phyloP scores from a whole-genome alignment of 1,284 basidiomycete genomes.

The Trametes sp. region DNA sequence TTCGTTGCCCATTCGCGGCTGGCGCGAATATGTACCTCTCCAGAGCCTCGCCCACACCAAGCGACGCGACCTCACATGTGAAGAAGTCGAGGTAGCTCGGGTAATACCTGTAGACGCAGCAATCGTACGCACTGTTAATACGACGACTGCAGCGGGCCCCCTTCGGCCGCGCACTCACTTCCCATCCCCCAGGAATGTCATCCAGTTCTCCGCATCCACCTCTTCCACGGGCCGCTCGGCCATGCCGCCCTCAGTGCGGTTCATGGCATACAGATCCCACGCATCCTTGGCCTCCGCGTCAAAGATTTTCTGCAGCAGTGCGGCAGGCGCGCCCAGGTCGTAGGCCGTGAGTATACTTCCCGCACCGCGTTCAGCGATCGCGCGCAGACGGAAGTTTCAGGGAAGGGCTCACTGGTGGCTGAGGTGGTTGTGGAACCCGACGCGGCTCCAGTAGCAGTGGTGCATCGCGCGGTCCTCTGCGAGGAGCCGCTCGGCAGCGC shows the following conservation, averaged over 20 bases:
- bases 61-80: slow-evolving; percentile 50
- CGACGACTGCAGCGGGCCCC: background rate
- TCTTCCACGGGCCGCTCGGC: slow-evolving; percentile 45
- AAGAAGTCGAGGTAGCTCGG: slow-evolving; percentile 66
- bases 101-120: slow-evolving; percentile 53
- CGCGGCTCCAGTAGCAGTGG: slow-evolving; percentile 61
- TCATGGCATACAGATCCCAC: slow-evolving; percentile 53
- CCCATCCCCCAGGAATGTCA: slow-evolving; percentile 58
- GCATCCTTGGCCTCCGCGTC: slow-evolving; percentile 51
- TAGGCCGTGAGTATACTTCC: slow-evolving; percentile 67
- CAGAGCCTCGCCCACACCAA: slow-evolving; percentile 53
- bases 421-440: slow-evolving; percentile 72
- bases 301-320: slow-evolving; percentile 61
- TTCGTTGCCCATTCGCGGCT: slow-evolving; percentile 53
- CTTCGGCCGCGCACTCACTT: slow-evolving; percentile 47
- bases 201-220: slow-evolving; percentile 61
- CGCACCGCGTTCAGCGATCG: background rate
- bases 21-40: slow-evolving; percentile 64
- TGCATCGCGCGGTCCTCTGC: slow-evolving; percentile 61
- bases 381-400: no score
- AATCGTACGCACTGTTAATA: background rate
- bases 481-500: slow-evolving; percentile 56
- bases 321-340: slow-evolving; percentile 64
- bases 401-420: slow-evolving; percentile 52
- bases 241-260: slow-evolving; percentile 39